Conservation (phyloP, 2,329 filamentous ascomycete species). For the Alternaria sp. region DNA sequence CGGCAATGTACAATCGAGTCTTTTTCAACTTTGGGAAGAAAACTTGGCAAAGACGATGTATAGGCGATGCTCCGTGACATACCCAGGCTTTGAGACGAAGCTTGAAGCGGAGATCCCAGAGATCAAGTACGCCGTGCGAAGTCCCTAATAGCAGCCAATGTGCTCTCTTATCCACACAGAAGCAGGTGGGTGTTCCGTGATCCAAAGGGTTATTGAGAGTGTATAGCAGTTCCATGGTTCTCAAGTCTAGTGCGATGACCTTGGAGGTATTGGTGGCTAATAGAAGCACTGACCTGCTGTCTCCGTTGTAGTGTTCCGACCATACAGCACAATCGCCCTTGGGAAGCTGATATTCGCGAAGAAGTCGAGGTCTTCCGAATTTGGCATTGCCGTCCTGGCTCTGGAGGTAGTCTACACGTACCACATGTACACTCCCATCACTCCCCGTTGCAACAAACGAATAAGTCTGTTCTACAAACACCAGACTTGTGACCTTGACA, state of each 20-base stretch:
- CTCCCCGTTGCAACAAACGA: constrained; percentile 90
- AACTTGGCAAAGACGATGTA: constrained; percentile 72
- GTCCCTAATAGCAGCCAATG: constrained; percentile 94
- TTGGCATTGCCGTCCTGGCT: constrained; percentile 64
- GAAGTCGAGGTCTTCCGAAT: constrained; percentile 78
- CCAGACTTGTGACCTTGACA: constrained; percentile 78
- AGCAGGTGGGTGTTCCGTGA: constrained; percentile 90
- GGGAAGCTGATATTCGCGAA: constrained; percentile 78
- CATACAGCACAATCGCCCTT: constrained; percentile 81
- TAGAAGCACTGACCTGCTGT: constrained; percentile 81
- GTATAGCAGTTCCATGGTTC: constrained; percentile 84
- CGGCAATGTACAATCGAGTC: constrained; percentile 86
- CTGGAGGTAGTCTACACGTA: constrained; percentile 77
- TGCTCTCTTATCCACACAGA: constrained; percentile 83
- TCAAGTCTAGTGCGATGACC: constrained; percentile 83
- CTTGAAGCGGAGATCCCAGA: constrained; percentile 97
- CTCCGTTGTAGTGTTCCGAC: constrained; percentile 89
- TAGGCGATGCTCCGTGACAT: constrained; percentile 78
- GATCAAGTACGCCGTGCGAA: constrained; percentile 87
- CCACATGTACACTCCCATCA: constrained; percentile 83
- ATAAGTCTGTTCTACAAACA: constrained; percentile 93
- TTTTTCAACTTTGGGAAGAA: constrained; percentile 71
- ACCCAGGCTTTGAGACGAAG: constrained; percentile 89
- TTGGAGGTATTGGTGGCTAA: constrained; percentile 87
- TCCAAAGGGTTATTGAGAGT: constrained; percentile 86